Evolutionary conservation across 2,329 filamentous ascomycete species (phyloP), one percentile per base, ranked within the genome.

Genomic region (Cytospora schulzeri): DNA sequence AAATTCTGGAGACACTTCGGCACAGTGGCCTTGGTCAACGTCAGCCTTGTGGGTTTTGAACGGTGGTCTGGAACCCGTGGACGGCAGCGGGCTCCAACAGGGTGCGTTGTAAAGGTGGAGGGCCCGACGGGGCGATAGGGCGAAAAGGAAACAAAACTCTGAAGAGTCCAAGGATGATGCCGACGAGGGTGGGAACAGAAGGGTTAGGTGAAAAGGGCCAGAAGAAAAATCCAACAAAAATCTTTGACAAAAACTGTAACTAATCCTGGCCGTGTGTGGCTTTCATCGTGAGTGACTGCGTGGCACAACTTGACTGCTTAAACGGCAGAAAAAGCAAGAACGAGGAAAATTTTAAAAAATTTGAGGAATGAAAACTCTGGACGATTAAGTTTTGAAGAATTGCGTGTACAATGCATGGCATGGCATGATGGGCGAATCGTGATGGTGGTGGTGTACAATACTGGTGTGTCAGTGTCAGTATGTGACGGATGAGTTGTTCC

Each of bases 401-500:
- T 22, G n/a, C 19, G 41, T 22, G 38, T n/a, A 8, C 41, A 48
- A 48, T 29, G 50, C 6, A 26, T 52, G 24, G 14, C 12, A 53
- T 28, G 4, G 12, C n/a, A 12, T 22, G n/a, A n/a, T n/a, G n/a
- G n/a, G n/a, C n/a, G n/a, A n/a, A n/a, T n/a, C n/a, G n/a, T n/a
- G n/a, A n/a, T n/a, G n/a, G n/a, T n/a, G n/a, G n/a, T n/a, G n/a
- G n/a, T n/a, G n/a, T n/a, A n/a, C n/a, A n/a, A n/a, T n/a, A n/a
- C n/a, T n/a, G n/a, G n/a, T n/a, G n/a, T n/a, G n/a, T n/a, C n/a
- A 52, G 35, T 48, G 38, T n/a, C 5, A 45, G 22, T n/a, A n/a
- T n/a, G 11, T 24, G n/a, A 26, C 22, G 57, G 26, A 52, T 56
- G 59, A 62, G 52, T 62, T 62, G 59, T 62, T 56, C 52, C 60